phyloP scores from a whole-genome alignment of 2,329 filamentous ascomycete genomes.

The Xylaria multiplex region DNA sequence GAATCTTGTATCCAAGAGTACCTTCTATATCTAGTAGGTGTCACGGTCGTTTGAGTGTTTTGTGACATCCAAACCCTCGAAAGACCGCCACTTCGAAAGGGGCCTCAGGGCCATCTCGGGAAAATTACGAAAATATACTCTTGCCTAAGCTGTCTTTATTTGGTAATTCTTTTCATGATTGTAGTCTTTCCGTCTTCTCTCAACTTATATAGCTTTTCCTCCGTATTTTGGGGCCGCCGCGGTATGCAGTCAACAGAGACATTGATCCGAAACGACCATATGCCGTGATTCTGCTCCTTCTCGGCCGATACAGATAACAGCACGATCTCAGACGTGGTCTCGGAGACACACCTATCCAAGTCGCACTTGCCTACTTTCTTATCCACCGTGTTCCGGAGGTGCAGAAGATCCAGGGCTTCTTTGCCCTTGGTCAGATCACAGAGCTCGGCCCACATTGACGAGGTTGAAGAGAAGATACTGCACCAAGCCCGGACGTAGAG shows the following conservation, averaged over 20 bases:
- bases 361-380: slow-evolving; percentile 22
- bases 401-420: slow-evolving; percentile 17
- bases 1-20: background rate
- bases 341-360: slow-evolving; percentile 17
- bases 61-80: background rate
- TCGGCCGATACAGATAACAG: slow-evolving; percentile 14
- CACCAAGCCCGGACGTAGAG: slow-evolving; percentile 23
- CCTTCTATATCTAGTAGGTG: background rate
- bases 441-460: slow-evolving; percentile 20
- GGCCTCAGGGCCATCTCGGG: too few species aligned
- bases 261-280: too few species aligned
- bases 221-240: slow-evolving; percentile 9
- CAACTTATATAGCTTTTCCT: background rate
- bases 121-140: too few species aligned
- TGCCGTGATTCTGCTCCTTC: slow-evolving; percentile 13
- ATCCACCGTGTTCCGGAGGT: slow-evolving; percentile 23
- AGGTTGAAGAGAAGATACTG: slow-evolving; percentile 13
- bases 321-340: slow-evolving; percentile 20
- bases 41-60: background rate
- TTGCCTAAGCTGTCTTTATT: background rate
- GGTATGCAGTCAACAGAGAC: slow-evolving; percentile 7
- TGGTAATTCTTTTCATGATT: background rate
- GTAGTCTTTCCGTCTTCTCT: background rate
- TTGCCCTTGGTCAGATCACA: slow-evolving; percentile 18
- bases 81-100: background rate